These are phyloP conservation scores for Opeltia flavorubescens DNA, from an alignment of 495 filamentous ascomycete genomes.

Conservation along the genomic window DNA sequence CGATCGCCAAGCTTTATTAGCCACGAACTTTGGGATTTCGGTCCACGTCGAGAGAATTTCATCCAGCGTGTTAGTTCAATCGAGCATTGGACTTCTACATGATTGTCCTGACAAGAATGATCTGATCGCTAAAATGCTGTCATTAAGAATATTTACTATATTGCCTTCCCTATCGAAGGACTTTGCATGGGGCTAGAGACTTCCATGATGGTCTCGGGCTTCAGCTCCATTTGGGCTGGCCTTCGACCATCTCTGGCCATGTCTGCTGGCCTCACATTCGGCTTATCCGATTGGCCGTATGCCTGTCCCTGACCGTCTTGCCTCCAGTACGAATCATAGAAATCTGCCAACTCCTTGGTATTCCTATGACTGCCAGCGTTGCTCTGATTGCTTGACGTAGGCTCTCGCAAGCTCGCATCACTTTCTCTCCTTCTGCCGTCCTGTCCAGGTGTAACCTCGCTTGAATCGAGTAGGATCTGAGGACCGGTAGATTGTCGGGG, in stretches of 20 bases:
- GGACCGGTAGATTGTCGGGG: background rate
- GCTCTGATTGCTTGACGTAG: background rate
- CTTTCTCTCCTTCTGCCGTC: background rate
- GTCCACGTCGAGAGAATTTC: too few relatives aligned
- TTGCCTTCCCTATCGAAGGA: background rate
- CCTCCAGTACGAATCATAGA: conserved; percentile 2
- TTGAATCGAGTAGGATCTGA: background rate
- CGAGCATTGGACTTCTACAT: too few relatives aligned
- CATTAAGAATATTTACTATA: background rate
- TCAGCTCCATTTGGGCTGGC: background rate
- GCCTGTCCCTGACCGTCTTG: background rate
- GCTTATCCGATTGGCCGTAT: background rate
- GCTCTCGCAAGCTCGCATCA: background rate
- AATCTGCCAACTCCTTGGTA: conserved; percentile 1
- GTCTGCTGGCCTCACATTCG: background rate
- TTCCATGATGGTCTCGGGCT: background rate
- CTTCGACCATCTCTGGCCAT: background rate
- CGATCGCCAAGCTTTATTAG: conserved; percentile 1
- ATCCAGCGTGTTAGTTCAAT: too few relatives aligned
- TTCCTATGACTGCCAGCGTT: background rate
- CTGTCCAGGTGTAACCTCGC: background rate
- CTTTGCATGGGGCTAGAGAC: background rate
- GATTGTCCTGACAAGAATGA: too few relatives aligned
- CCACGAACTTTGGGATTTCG: too few relatives aligned
- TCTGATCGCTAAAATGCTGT: background rate